Evolutionary conservation across 441 rosid species (phyloP), one percentile per base, ranked within the genome.

Genomic region (Flueggea neowawraea): DNA sequence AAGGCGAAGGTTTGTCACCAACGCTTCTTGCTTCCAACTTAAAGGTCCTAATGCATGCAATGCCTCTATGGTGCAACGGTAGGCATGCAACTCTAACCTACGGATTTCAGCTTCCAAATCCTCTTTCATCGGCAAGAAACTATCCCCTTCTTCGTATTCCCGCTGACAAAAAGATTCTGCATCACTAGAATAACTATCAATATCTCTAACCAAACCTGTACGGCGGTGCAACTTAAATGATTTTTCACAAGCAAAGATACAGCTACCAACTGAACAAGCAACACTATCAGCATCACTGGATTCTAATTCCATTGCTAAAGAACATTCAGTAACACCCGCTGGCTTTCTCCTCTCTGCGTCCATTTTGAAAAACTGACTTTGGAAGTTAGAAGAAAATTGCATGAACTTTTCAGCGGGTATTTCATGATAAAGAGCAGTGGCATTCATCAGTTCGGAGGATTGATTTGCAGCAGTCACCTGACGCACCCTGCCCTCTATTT

Each of bases 1-100:
- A 72, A 64, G 66, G 43, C 86, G 84, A 33, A 87, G 88, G 78
- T 78, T 82, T 54, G 91, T 82, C 75, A 89, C 60, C 28, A 82
- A 72, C 55, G 80, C 69, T 77, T 89, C 92, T 69, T 87, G 88
- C 65, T 85, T 95, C 94, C 97, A 88, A 64, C 84, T 85, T 62
- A 87, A 48, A 63, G 90, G 85, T 62, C 96, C 96, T 69, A 86
- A 87, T 61, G 83, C 87, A 73, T 77, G 83, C 65, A 85, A 70
- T 51, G 83, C 85, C 68, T 58, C 73, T 68, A 84, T 70, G 12
- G 86, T 73, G 66, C 74, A 70, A 60, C 75, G 78, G 69, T 82
- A 85, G 41, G 84, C 85, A 69, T 72, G 82, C 54, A 84, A 70
- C 70, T 90, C 97, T 66, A 78, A 74, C 70, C 87, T 81, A 79